A percentile compares a stretch with the other conserved stretches of the same genome.
phyloP scores from a whole-genome alignment of 2,329 filamentous ascomycete genomes.

The Botrytis porri region DNA sequence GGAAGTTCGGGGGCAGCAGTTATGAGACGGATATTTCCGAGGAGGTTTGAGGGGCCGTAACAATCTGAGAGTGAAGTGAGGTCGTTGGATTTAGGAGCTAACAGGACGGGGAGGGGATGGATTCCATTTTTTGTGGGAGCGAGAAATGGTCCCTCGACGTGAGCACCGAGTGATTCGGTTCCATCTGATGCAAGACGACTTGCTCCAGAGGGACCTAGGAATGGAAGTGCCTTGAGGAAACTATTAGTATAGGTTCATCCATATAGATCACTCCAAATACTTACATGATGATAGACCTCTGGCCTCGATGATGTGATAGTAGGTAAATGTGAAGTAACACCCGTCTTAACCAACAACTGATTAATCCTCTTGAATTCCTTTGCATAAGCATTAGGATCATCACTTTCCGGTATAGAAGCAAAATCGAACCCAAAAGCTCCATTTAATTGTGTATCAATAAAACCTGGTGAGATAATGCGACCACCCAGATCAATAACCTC shows the following conservation, averaged over 20 bases:
- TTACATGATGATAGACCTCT: conserved; percentile 77
- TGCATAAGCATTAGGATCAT: conserved; percentile 65
- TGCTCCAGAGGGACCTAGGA: conserved; percentile 68
- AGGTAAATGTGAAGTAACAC: conserved; percentile 84
- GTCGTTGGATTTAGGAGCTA: conserved; percentile 50
- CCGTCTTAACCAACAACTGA: conserved; percentile 67
- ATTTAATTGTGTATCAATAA: conserved; percentile 91
- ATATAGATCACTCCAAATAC: neutral
- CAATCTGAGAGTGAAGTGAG: conserved; percentile 65
- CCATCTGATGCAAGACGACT: conserved; percentile 62
- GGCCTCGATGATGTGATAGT: conserved; percentile 78
- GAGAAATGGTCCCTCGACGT: conserved; percentile 89
- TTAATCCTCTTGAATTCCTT: conserved; percentile 72
- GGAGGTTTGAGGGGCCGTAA: conserved; percentile 71
- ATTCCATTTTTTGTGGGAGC: conserved; percentile 81
- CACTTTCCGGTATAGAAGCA: conserved; percentile 67
- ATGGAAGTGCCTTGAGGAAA: conserved; percentile 60
- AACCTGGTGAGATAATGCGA: conserved; percentile 78
- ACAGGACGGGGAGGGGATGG: conserved; percentile 71
- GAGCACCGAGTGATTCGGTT: conserved; percentile 83
- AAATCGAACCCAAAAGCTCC: conserved; percentile 93
- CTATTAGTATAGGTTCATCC: neutral
- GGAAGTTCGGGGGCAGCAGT: conserved; percentile 83
- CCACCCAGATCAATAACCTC: conserved; percentile 75
- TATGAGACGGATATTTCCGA: conserved; percentile 65